Percentiles rank a stretch among this genome's conserved stretches.
phyloP scores from a whole-genome alignment of 257 asterid species.

The Fraxinus americana region DNA sequence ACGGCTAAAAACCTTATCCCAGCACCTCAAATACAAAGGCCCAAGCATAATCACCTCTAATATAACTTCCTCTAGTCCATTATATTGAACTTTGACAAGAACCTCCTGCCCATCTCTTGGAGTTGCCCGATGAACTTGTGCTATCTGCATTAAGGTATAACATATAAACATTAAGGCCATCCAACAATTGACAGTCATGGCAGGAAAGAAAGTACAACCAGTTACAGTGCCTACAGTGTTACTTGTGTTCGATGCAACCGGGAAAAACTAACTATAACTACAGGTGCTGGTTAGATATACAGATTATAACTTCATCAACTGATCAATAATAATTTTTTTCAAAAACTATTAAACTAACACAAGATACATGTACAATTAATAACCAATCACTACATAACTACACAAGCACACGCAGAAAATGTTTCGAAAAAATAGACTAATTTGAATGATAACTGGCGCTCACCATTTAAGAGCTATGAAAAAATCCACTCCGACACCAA shows the following conservation, averaged over 20 bases:
- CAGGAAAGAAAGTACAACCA: neutral
- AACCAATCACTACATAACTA: too few relatives aligned
- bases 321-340: neutral
- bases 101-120: slow-evolving; percentile 72
- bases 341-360: neutral
- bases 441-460: slow-evolving; percentile 1
- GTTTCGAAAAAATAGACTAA: too few relatives aligned
- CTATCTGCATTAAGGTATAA: slow-evolving; percentile 60
- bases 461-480: slow-evolving; percentile 68
- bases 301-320: neutral
- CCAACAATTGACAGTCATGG: slow-evolving; percentile 10
- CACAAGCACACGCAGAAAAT: too few relatives aligned
- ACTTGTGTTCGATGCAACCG: neutral
- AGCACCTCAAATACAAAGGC: slow-evolving; percentile 19
- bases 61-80: slow-evolving; percentile 78
- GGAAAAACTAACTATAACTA: neutral
- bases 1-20: slow-evolving; percentile 13
- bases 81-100: slow-evolving; percentile 96
- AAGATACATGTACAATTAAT: neutral
- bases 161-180: slow-evolving; percentile 20
- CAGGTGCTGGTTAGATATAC: neutral
- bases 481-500: slow-evolving; percentile 81
- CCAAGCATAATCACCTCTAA: slow-evolving; percentile 60
- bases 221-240: neutral
- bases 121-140: slow-evolving; percentile 99